phyloP scores from a whole-genome alignment of 306 rosid genomes.

The Fragaria vesca region DNA sequence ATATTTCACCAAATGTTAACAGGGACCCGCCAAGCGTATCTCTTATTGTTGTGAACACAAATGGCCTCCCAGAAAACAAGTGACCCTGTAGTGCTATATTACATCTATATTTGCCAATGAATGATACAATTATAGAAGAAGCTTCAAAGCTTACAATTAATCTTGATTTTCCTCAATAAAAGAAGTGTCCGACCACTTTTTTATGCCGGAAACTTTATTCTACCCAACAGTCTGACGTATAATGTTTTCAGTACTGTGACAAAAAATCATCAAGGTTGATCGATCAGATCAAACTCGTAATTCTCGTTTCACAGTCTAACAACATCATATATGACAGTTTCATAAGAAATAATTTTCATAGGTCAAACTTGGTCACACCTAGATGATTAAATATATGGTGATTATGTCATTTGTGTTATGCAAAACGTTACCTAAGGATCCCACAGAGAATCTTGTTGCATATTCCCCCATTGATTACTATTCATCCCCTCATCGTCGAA shows the following conservation, averaged over 20 bases:
- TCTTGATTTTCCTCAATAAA: neutral
- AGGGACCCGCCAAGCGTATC: slow-evolving; percentile 17
- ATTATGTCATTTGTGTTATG: neutral
- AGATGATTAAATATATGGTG: neutral
- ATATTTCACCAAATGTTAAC: neutral
- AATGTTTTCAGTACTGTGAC: neutral
- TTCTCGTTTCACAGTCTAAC: neutral
- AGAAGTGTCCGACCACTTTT: neutral
- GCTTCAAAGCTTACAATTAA: neutral
- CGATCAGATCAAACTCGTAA: neutral
- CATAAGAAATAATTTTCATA: neutral
- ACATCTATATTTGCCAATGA: neutral
- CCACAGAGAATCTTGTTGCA: slow-evolving; percentile 40
- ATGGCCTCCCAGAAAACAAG: slow-evolving; percentile 1
- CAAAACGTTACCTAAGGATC: slow-evolving; percentile 38
- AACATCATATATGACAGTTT: neutral
- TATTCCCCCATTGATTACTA: slow-evolving; percentile 33
- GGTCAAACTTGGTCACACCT: neutral
- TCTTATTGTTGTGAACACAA: neutral
- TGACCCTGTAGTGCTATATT: neutral
- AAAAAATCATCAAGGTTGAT: neutral
- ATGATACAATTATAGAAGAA: neutral
- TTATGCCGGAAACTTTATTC: neutral
- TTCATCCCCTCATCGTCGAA: slow-evolving; percentile 26
- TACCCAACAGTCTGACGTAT: neutral